phyloP scores from a whole-genome alignment of 139 green algal species.

The Picochlorum sp. region DNA sequence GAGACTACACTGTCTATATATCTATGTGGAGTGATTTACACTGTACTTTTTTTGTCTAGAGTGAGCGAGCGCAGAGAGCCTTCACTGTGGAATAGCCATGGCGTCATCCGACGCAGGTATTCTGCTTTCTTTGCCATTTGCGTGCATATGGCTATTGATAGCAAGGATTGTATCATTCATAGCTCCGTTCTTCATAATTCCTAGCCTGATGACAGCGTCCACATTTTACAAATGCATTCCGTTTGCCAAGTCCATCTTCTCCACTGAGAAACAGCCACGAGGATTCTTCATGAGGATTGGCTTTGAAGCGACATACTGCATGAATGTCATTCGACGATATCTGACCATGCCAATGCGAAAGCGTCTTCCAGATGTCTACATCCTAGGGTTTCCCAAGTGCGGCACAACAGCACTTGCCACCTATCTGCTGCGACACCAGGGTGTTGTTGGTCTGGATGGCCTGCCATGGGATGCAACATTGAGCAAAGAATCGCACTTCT shows the following conservation, averaged over 20 bases:
- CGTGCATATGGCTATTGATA: slow-evolving; percentile 29
- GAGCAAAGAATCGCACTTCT: slow-evolving; percentile 69
- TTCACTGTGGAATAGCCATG: not conserved
- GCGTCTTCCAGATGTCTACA: slow-evolving; percentile 59
- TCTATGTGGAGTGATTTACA: no score
- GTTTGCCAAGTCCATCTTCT: slow-evolving; percentile 57
- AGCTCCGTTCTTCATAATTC: slow-evolving; percentile 16
- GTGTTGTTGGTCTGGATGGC: slow-evolving; percentile 43
- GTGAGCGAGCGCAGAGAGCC: no score
- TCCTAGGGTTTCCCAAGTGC: slow-evolving; percentile 64
- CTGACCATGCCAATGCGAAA: slow-evolving; percentile 64
- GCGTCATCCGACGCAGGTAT: not conserved
- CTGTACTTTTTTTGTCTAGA: no score
- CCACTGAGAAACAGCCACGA: slow-evolving; percentile 14
- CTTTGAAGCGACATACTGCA: slow-evolving; percentile 59
- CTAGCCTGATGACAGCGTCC: slow-evolving; percentile 20
- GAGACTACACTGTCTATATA: no score
- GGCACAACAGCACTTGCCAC: slow-evolving; percentile 66
- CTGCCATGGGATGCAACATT: slow-evolving; percentile 62
- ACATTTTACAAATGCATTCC: slow-evolving; percentile 57
- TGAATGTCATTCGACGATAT: slow-evolving; percentile 49
- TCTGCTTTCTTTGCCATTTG: slow-evolving; percentile 13
- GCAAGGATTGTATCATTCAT: slow-evolving; percentile 27
- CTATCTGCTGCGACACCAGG: slow-evolving; percentile 57
- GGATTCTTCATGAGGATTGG: slow-evolving; percentile 29